phyloP scores from a whole-genome alignment of 129 eudicot genomes.

The Logfia minima region DNA sequence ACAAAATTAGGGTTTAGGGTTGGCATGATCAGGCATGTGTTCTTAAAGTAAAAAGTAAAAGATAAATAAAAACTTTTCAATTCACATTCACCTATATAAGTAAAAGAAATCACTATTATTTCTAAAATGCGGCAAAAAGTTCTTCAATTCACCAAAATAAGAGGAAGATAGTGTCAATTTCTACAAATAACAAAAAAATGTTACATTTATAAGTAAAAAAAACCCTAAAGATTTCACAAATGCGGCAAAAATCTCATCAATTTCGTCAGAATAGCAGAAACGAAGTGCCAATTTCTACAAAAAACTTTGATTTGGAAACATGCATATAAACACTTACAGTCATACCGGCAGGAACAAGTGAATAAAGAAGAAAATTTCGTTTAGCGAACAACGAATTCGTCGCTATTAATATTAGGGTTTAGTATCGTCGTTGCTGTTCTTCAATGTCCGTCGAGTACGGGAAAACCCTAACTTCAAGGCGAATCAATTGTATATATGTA shows the following conservation, averaged over 20 bases:
- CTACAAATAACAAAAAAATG: neutral
- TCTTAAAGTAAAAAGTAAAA: neutral
- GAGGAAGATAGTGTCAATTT: neutral
- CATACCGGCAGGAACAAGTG: neutral
- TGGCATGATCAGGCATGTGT: constrained; percentile 36
- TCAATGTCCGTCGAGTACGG: neutral
- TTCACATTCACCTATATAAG: constrained; percentile 2
- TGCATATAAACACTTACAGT: constrained; percentile 30
- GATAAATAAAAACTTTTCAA: neutral
- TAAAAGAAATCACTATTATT: neutral
- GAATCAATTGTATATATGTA: neutral
- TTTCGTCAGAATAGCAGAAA: constrained; percentile 10
- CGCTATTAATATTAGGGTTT: neutral
- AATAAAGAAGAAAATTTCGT: neutral
- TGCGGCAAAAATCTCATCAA: constrained; percentile 9
- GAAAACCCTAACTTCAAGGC: neutral
- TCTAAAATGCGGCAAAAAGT: constrained; percentile 15
- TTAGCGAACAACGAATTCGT: too few species aligned
- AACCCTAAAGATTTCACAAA: neutral
- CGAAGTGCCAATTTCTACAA: neutral
- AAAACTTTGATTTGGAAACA: constrained; percentile 4
- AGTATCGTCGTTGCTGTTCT: neutral
- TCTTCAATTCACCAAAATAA: constrained; percentile 10
- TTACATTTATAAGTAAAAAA: neutral
- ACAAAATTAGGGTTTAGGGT: constrained; percentile 20